Conservation (phyloP, 495 filamentous ascomycete genomes). For the Aspergillus indologenus region DNA sequence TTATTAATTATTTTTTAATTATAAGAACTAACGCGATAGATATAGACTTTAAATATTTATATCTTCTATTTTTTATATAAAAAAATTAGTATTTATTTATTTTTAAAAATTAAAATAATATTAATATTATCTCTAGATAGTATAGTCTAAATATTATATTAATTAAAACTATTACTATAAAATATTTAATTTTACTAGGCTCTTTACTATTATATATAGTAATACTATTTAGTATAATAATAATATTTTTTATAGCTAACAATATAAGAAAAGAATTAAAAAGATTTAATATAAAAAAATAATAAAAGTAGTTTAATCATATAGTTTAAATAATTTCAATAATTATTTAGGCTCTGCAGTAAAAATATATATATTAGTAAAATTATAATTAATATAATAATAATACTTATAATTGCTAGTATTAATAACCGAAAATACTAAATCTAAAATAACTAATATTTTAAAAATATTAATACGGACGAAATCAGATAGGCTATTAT, state of each 20-base stretch:
- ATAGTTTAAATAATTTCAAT: not conserved
- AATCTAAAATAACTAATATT: not conserved
- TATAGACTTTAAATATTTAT: not conserved
- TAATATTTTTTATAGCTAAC: not conserved
- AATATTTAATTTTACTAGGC: not conserved
- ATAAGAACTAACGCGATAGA: not conserved
- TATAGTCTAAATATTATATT: not conserved
- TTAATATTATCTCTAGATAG: not conserved
- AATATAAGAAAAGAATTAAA: not conserved
- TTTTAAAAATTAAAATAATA: not conserved
- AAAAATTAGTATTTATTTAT: not conserved
- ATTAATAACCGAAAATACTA: not conserved
- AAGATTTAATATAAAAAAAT: not conserved
- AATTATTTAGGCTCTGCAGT: not conserved
- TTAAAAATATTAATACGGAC: not conserved
- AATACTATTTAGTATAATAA: not conserved
- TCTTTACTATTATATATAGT: not conserved
- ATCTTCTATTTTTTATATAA: not conserved
- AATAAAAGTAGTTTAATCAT: not conserved
- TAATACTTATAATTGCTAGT: not conserved
- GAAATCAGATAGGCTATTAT: not conserved
- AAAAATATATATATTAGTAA: constrained; percentile 1
- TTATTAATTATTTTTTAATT: not conserved
- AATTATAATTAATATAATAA: constrained; percentile 1
- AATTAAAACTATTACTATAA: not conserved